Base-by-base conservation (phyloP, 1,284 basidiomycete genomes). In the Veloboletus limbatus region DNA sequence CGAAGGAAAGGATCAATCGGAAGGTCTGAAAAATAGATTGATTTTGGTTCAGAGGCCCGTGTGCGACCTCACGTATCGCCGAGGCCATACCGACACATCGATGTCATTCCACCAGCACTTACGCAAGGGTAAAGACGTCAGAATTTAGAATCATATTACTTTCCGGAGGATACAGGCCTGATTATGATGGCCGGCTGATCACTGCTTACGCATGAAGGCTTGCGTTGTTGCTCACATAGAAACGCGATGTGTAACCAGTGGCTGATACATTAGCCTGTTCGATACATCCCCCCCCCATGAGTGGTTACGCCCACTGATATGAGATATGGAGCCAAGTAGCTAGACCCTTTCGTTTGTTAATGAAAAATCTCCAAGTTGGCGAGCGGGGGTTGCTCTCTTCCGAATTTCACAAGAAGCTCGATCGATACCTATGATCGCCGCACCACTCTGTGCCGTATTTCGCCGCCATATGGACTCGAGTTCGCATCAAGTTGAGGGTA, bases 391-490 rank as follows among this genome's bases (percentile, higher is more conserved):
- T 31, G 39, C 40, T 36, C 43, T 37, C n/a, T 48, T 25, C 30
- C 46, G 38, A 24, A 40, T 49, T 35, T 48, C 43, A 61, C 49
- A 43, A 48, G 41, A 54, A 48, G 41, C 41, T 40, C 49, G 51
- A 50, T 54, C 39, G 50, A 47, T 53, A 37, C 38, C 22, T 26
- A 51, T 55, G 56, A 65, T 65, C 62, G 46, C 62, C 58, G 58
- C 39, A 43, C 45, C 32, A 32, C 11, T 31, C 42, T 30, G 30
- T 50, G 41, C 45, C 48, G 42, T 54, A 51, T 45, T 41, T 47
- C 42, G 17, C 48, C 47, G 40, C 43, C 27, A 16, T 37, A n/a
- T 33, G 37, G 54, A 49, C 49, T 43, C 38, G 49, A 26, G 36
- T 56, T 48, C n/a, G 46, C 47, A 56, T 36, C 34, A 46, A 42